Conservation (phyloP, 176 grass and related monocot genomes). For the Cenchrus purpureus region DNA sequence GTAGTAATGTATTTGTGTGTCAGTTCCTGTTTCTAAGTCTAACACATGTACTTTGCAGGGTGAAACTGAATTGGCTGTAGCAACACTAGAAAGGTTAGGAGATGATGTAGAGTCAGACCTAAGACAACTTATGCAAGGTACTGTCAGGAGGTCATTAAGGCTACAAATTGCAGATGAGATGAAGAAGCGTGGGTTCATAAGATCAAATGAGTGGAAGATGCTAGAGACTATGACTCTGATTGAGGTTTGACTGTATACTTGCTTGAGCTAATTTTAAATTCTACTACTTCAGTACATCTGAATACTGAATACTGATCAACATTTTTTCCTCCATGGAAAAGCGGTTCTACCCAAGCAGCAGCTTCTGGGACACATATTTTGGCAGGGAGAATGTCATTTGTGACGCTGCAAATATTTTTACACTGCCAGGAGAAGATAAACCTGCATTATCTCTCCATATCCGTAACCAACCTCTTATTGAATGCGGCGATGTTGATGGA, state of each 20-base stretch:
- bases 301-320: conserved; percentile 38
- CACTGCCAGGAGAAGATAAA: conserved; percentile 64
- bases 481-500: conserved; percentile 93
- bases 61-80: conserved; percentile 78
- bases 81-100: conserved; percentile 83
- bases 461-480: conserved; percentile 41
- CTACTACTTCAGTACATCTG: background rate
- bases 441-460: conserved; percentile 59
- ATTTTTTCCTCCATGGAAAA: conserved; percentile 51
- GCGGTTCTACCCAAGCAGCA: conserved; percentile 88
- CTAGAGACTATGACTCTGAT: conserved; percentile 79
- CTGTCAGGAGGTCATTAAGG: conserved; percentile 87
- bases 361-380: conserved; percentile 78
- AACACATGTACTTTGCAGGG: conserved; percentile 67
- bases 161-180: conserved; percentile 77
- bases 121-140: conserved; percentile 90
- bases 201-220: conserved; percentile 70
- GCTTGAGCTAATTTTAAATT: conserved; percentile 34
- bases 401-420: conserved; percentile 50
- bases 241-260: conserved; percentile 72
- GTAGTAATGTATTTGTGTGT: conserved; percentile 29
- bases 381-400: conserved; percentile 59
- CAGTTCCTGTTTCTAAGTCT: conserved; percentile 45
- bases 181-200: conserved; percentile 71
- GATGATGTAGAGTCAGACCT: conserved; percentile 82